A percentile compares a stretch with the other conserved stretches of the same genome.
These are phyloP conservation scores for Aspergillus calidoustus DNA, from an alignment of 2,329 filamentous ascomycete genomes.

Conservation along the genomic window DNA sequence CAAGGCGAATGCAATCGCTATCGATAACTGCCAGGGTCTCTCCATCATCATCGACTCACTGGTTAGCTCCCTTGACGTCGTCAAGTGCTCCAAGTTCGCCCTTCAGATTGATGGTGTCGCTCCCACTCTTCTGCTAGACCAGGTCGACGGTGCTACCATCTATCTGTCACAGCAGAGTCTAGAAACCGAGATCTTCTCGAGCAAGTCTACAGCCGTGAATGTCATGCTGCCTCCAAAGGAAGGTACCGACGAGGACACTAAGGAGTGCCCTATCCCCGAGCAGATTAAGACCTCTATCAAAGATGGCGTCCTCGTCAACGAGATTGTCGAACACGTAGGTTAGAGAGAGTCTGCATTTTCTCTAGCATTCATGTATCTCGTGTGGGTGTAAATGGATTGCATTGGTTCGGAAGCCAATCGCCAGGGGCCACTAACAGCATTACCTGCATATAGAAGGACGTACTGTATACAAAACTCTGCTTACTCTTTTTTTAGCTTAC, in stretches of 20 bases:
- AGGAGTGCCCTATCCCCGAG: constrained; percentile 83
- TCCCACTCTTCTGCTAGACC: constrained; percentile 88
- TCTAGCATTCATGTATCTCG: background rate
- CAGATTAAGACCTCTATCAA: constrained; percentile 84
- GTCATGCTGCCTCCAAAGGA: constrained; percentile 76
- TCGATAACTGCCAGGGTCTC: constrained; percentile 85
- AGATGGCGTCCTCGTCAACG: constrained; percentile 78
- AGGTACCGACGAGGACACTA: constrained; percentile 75
- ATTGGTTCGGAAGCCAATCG: background rate
- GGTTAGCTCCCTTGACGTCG: constrained; percentile 88
- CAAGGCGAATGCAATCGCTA: constrained; percentile 95
- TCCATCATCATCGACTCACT: constrained; percentile 88
- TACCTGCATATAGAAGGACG: background rate
- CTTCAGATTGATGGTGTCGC: constrained; percentile 86
- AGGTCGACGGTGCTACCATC: constrained; percentile 86
- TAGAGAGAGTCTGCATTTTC: constrained; percentile 46
- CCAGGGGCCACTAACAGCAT: background rate
- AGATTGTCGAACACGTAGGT: constrained; percentile 94
- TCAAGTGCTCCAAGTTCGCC: constrained; percentile 93
- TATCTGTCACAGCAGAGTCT: constrained; percentile 83
- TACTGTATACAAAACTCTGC: background rate
- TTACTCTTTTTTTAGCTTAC: background rate
- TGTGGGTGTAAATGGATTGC: background rate
- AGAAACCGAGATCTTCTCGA: constrained; percentile 81
- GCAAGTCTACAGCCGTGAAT: constrained; percentile 86